Conservation (phyloP, 495 filamentous ascomycete species). For the Hyphodiscus hymeniophilus region DNA sequence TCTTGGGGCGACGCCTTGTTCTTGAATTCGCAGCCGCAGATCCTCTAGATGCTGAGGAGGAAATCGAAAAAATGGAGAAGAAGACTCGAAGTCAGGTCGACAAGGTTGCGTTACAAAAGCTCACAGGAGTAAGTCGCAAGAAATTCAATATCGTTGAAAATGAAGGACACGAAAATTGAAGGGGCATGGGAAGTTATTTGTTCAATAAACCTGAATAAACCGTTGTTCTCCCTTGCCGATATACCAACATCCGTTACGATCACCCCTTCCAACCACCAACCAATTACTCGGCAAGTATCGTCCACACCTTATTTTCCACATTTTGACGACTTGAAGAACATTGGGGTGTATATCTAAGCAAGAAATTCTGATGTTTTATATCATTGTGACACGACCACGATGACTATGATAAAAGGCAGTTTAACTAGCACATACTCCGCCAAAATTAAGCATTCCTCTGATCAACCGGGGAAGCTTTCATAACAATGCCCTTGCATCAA, state of each 20-base stretch:
- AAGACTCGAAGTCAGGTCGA: conserved; percentile 83
- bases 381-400: no score
- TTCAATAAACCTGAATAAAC: background rate
- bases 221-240: conserved; percentile 3
- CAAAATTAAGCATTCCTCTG: conserved; percentile 19
- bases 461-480: conserved; percentile 2
- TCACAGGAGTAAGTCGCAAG: conserved; percentile 73
- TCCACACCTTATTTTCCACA: no score
- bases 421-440: conserved; percentile 13
- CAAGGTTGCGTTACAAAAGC: conserved; percentile 78
- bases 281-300: background rate
- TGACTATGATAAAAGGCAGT: no score
- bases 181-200: conserved; percentile 4
- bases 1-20: conserved; percentile 80
- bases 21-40: conserved; percentile 84
- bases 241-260: background rate
- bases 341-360: no score
- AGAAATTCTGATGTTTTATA: no score
- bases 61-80: conserved; percentile 91
- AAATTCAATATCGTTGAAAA: conserved; percentile 67
- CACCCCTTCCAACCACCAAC: conserved; percentile 2
- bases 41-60: conserved; percentile 82
- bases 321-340: no score
- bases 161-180: conserved; percentile 17
- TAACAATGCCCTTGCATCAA: conserved; percentile 15